A percentile compares a stretch with the other conserved stretches of the same genome.
These are phyloP conservation scores for Malus hybrid DNA, from an alignment of 331 rosid species.

Conservation along the genomic window DNA sequence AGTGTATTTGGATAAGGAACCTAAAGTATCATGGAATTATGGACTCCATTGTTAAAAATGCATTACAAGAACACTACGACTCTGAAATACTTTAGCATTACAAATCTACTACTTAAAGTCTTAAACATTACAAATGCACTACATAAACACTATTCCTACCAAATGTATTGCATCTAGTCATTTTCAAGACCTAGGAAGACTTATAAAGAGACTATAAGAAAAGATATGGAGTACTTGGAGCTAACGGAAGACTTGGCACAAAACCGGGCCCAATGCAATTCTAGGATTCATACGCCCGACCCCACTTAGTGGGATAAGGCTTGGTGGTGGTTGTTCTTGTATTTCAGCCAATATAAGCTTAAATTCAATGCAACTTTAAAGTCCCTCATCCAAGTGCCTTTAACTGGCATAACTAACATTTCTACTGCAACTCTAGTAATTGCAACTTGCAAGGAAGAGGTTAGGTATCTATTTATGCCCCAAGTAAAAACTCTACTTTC, in stretches of 20 bases:
- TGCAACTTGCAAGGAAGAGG: neutral
- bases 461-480: neutral
- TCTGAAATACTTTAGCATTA: neutral
- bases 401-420: neutral
- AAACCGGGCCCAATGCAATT: too few relatives aligned
- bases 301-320: too few relatives aligned
- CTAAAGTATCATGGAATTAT: neutral
- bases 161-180: neutral
- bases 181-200: too few relatives aligned
- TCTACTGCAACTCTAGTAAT: neutral
- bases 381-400: neutral
- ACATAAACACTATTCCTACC: neutral
- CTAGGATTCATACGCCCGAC: too few relatives aligned
- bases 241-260: too few relatives aligned
- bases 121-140: neutral
- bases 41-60: neutral
- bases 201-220: too few relatives aligned
- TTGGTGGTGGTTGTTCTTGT: too few relatives aligned
- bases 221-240: too few relatives aligned
- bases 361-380: neutral
- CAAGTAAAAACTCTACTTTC: neutral
- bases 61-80: neutral
- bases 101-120: too few relatives aligned
- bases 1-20: neutral
- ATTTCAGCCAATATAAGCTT: too few relatives aligned